A percentile compares a stretch with the other conserved stretches of the same genome.
Evolutionary conservation across 345 rosid species (phyloP).

Genomic region (Laguncularia racemosa): DNA sequence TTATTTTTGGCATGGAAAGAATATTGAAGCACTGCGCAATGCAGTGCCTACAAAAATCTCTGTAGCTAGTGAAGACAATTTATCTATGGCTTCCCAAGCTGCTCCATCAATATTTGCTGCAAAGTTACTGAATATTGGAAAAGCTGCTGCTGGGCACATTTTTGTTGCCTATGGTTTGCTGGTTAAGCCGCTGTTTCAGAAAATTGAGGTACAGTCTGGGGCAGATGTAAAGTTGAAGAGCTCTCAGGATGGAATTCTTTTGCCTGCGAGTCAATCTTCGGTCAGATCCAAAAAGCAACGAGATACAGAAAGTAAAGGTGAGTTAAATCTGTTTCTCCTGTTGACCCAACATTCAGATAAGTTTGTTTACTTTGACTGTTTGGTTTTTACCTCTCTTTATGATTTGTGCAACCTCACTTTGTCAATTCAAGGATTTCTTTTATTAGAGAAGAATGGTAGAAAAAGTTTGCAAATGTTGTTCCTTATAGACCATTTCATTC

Average conservation of each 20-base stretch:
- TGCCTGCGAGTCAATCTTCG: conserved; percentile 46
- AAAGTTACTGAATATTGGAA: conserved; percentile 57
- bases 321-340: conserved; percentile 5
- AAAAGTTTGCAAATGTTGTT: background rate
- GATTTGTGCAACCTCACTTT: no score
- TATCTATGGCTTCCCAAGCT: conserved; percentile 33
- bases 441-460: background rate
- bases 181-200: conserved; percentile 83
- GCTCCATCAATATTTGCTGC: conserved; percentile 65
- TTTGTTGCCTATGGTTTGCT: conserved; percentile 72
- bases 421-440: background rate
- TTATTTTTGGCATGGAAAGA: conserved; percentile 75
- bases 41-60: conserved; percentile 65
- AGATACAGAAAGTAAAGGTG: conserved; percentile 51
- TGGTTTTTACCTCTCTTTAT: background rate
- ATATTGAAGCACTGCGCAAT: conserved; percentile 48
- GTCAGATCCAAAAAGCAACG: conserved; percentile 44
- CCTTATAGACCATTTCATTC: background rate
- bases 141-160: conserved; percentile 43
- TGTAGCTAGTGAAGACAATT: conserved; percentile 38
- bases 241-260: conserved; percentile 69
- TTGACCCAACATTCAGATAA: background rate
- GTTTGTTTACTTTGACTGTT: background rate
- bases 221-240: conserved; percentile 44
- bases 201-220: conserved; percentile 58